Conservation (phyloP, 306 rosid species). For the Hippophae tibetana region DNA sequence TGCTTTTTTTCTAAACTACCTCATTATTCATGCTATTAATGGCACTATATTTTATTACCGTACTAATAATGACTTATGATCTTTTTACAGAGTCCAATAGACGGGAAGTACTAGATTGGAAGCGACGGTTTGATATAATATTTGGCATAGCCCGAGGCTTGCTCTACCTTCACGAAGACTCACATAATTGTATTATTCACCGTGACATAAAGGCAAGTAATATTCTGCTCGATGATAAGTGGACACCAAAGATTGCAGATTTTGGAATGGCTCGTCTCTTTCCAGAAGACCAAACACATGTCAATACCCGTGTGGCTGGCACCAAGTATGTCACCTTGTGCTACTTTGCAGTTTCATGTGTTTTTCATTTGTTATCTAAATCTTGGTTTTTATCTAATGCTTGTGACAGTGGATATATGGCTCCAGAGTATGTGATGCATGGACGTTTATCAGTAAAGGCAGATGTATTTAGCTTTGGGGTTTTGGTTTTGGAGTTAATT, state of each 20-base stretch:
- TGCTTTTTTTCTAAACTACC: too few relatives aligned
- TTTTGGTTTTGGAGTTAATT: constrained; percentile 71
- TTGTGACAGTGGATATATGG: constrained; percentile 79
- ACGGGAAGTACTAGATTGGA: constrained; percentile 76
- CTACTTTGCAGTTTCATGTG: not conserved
- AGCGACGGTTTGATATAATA: constrained; percentile 58
- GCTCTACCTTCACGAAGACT: constrained; percentile 93
- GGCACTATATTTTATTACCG: not conserved
- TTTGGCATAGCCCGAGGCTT: constrained; percentile 75
- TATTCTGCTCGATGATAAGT: constrained; percentile 73
- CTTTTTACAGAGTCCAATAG: constrained; percentile 39
- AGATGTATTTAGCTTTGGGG: constrained; percentile 88
- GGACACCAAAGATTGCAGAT: constrained; percentile 95
- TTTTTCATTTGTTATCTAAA: not conserved
- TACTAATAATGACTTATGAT: constrained; percentile 3
- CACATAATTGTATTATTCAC: constrained; percentile 75
- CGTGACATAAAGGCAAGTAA: constrained; percentile 93
- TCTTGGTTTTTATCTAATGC: constrained; percentile 2
- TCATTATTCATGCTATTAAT: too few relatives aligned
- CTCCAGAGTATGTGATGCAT: constrained; percentile 85
- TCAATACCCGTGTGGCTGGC: constrained; percentile 91
- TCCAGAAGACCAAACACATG: constrained; percentile 85
- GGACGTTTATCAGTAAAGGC: constrained; percentile 71
- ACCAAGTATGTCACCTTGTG: constrained; percentile 56
- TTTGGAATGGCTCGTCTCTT: constrained; percentile 99